Evolutionary conservation across 1,139 yeast genomes (phyloP).

Genomic region (Casaregolazyma lundiana): DNA sequence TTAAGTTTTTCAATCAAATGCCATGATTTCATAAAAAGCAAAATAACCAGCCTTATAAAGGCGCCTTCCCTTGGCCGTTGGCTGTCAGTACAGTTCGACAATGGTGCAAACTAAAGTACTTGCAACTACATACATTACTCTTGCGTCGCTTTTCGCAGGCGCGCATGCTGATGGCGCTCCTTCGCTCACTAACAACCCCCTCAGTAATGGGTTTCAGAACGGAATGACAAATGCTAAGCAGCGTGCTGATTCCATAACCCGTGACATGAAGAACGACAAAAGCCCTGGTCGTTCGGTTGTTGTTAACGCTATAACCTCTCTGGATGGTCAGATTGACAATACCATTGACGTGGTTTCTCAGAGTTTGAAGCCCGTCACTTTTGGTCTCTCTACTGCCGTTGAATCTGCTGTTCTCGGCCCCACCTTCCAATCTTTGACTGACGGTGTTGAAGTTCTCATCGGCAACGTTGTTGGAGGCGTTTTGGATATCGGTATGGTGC

Average conservation of each 20-base stretch:
- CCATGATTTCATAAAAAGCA: too few species aligned
- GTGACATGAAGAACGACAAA: constrained; percentile 20
- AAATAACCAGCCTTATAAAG: neutral
- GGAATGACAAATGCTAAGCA: constrained; percentile 21
- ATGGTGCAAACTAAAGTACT: neutral
- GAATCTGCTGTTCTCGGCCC: constrained; percentile 28
- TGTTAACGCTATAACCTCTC: constrained; percentile 27
- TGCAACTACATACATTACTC: neutral
- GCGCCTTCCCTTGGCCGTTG: neutral
- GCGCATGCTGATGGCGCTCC: neutral
- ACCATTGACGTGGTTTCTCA: constrained; percentile 23
- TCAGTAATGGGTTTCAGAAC: constrained; percentile 4
- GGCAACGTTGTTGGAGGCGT: constrained; percentile 28
- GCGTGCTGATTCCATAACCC: constrained; percentile 19
- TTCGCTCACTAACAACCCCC: too few species aligned
- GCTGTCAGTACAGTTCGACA: neutral
- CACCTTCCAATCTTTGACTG: constrained; percentile 32
- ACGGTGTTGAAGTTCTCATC: constrained; percentile 31
- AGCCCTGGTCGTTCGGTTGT: constrained; percentile 25
- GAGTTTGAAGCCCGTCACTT: constrained; percentile 24
- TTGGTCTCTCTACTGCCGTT: constrained; percentile 24
- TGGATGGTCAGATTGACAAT: constrained; percentile 32
- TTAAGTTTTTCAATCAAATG: too few species aligned
- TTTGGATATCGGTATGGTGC: constrained; percentile 20
- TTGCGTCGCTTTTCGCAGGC: neutral